Evolutionary conservation across 768 basidiomycete species (phyloP).

Genomic region (Boletus eberwhitei): DNA sequence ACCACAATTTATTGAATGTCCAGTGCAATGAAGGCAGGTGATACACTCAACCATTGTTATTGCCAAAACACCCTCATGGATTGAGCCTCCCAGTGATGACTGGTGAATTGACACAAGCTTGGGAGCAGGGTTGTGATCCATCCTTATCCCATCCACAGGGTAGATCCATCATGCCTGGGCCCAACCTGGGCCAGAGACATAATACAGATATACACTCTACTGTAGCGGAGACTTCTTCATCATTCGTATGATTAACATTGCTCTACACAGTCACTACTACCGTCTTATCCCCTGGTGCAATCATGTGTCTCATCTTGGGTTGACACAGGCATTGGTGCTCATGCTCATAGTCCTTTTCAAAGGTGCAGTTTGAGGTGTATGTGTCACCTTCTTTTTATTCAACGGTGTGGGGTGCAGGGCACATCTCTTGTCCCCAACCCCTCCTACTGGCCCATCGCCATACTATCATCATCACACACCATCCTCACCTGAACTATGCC

Average conservation of each 20-base stretch:
- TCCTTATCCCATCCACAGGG: slow-evolving; percentile 23
- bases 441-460: slow-evolving; percentile 2
- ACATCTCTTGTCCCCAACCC: neutral
- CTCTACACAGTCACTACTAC: slow-evolving; percentile 37
- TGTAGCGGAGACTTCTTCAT: slow-evolving; percentile 33
- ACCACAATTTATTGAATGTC: slow-evolving; percentile 34
- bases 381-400: no score
- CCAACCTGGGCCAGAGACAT: slow-evolving; percentile 20
- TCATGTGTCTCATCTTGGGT: no score
- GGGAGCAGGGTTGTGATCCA: no score
- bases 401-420: no score
- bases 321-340: no score
- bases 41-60: slow-evolving; percentile 25
- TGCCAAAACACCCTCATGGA: no score
- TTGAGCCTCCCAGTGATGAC: no score
- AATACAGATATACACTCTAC: slow-evolving; percentile 36
- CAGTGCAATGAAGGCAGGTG: slow-evolving; percentile 28
- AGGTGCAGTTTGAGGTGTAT: no score
- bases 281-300: no score
- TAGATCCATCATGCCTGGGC: slow-evolving; percentile 11
- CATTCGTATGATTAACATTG: slow-evolving; percentile 1
- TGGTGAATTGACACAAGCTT: no score
- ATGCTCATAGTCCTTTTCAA: no score
- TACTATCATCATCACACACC: slow-evolving; percentile 20
- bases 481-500: slow-evolving; percentile 23